Evolutionary conservation across 2,329 filamentous ascomycete species (phyloP), one percentile per base, ranked within the genome.

Genomic region (Sordariomycetes sp.): DNA sequence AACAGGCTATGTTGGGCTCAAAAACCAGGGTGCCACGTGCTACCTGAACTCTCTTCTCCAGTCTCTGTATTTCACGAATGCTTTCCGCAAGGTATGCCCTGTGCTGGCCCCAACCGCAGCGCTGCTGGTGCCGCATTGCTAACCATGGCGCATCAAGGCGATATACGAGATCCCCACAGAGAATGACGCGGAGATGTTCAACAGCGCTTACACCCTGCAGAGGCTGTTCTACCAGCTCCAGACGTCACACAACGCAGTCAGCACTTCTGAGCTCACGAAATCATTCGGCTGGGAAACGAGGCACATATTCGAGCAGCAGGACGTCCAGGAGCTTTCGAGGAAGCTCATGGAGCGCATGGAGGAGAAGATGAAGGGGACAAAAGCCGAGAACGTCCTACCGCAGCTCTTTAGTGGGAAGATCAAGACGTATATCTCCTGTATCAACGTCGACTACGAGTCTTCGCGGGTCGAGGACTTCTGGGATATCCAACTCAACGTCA

Each of bases 211-310:
- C 72, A 90, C 92, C 0, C 77, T 99, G 22, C 94, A 99, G 70
- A 82, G 94, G 62, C 79, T 99, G 18, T 99, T 99, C 72, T 97
- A 97, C 68, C 89, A 92, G 64, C 79, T 99, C 22, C 94, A 99
- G 70, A 96, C 91, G 14, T 93, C 87, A 46, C 85, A 86, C 56
- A 76, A 79, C 40, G 90, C 95, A 1, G 93, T 99, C 2, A 83
- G 89, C 46, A 99, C 94, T 1, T 91, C 88, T 56, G 94, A 99
- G 68, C 81, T 99, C 46, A 99, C 94, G 7, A 89, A 90, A 64
- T 97, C 94, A 0, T 99, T 99, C 70, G 94, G 94, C 25, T 99
- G 94, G 94, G 93, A 99, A 67, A 96, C 93, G 2, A 85, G 91
- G 63, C 93, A 99, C 68, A 96, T 97, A 57, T 99, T 99, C 65